These are phyloP conservation scores for Pyrenochaeta sp. DNA, from an alignment of 2,329 filamentous ascomycete genomes.

Conservation along the genomic window DNA sequence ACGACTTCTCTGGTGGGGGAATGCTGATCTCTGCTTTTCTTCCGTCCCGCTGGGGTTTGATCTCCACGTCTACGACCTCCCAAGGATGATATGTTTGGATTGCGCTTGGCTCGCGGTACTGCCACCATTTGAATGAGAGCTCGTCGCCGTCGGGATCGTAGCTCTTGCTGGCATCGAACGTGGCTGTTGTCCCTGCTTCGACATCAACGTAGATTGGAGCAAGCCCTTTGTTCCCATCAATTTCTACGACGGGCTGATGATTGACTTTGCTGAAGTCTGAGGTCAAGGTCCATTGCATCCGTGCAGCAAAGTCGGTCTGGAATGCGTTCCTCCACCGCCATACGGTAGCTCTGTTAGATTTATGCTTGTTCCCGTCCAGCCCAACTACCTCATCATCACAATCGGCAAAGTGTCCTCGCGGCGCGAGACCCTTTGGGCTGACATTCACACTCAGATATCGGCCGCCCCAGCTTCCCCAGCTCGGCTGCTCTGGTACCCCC, in stretches of 20 bases:
- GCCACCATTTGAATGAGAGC: slow-evolving; percentile 23
- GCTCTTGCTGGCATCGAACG: slow-evolving; percentile 16
- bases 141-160: slow-evolving; percentile 25
- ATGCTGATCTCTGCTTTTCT: background rate
- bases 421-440: slow-evolving; percentile 1
- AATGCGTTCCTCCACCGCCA: slow-evolving; percentile 54
- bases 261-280: slow-evolving; percentile 22
- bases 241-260: slow-evolving; percentile 20
- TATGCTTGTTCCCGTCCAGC: slow-evolving; percentile 37
- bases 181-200: slow-evolving; percentile 10
- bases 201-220: slow-evolving; percentile 5
- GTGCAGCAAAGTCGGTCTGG: slow-evolving; percentile 54
- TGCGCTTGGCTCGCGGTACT: slow-evolving; percentile 17
- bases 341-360: slow-evolving; percentile 44
- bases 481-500: slow-evolving; percentile 46
- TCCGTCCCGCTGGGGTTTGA: background rate
- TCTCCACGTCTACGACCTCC: background rate
- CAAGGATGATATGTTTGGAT: slow-evolving; percentile 1
- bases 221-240: slow-evolving; percentile 18
- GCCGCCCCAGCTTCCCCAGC: slow-evolving; percentile 56
- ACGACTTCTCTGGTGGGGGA: slow-evolving; percentile 1
- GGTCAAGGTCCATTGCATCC: slow-evolving; percentile 48
- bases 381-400: slow-evolving; percentile 35
- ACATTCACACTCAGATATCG: background rate
- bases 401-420: slow-evolving; percentile 36